phyloP scores from a whole-genome alignment of 768 basidiomycete genomes.

The Phanerochaete sordida region DNA sequence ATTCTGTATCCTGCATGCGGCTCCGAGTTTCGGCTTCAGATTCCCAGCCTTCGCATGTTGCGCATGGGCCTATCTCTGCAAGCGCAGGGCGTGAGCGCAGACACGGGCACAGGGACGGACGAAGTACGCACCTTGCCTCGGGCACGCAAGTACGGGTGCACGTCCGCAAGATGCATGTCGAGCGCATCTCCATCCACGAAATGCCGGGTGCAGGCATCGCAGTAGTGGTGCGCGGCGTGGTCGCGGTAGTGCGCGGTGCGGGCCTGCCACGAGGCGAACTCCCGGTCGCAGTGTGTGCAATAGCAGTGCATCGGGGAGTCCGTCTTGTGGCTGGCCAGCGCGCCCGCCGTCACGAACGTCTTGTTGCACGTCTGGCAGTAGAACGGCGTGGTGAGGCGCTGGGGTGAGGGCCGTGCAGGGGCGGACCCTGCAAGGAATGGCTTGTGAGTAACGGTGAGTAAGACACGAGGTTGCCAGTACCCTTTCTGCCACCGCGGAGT shows the following conservation, averaged over 20 bases:
- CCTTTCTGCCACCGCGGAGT: no score
- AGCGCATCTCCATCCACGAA: slow-evolving; percentile 34
- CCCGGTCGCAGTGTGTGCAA: slow-evolving; percentile 43
- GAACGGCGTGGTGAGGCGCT: not conserved
- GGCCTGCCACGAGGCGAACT: slow-evolving; percentile 34
- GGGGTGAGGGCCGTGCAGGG: no score
- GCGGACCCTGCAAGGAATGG: no score
- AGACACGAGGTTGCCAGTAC: no score
- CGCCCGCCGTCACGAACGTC: not conserved
- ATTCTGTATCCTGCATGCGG: no score
- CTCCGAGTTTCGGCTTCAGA: no score
- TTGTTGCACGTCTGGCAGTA: not conserved
- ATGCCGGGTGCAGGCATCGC: slow-evolving; percentile 46
- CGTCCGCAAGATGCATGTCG: slow-evolving; percentile 34
- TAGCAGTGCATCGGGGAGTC: slow-evolving; percentile 34
- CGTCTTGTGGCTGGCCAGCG: slow-evolving; percentile 13
- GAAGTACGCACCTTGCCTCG: not conserved
- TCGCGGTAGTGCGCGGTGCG: slow-evolving; percentile 52
- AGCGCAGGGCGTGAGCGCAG: no score
- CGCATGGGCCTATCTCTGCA: no score
- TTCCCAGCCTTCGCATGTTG: no score
- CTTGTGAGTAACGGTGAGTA: no score
- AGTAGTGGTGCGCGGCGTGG: slow-evolving; percentile 47
- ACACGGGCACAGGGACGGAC: no score
- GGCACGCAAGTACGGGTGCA: slow-evolving; percentile 42